A percentile compares a stretch with the other conserved stretches of the same genome.
Evolutionary conservation across 2,329 filamentous ascomycete species (phyloP).

Genomic region (Aspergillus chevalieri): DNA sequence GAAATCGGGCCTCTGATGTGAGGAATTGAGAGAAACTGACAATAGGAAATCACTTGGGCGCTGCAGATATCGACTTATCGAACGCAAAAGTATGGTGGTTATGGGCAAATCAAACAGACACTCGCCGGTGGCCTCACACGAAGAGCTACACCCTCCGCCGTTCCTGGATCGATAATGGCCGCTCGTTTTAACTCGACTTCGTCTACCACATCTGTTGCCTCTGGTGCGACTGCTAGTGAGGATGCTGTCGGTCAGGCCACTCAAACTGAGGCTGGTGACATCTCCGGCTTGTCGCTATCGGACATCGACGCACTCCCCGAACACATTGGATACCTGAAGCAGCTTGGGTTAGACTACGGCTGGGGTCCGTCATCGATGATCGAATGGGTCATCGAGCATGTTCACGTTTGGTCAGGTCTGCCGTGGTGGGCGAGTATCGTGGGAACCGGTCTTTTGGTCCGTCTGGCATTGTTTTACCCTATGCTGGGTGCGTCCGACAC

Average conservation of each 20-base stretch:
- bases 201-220: constrained; percentile 14
- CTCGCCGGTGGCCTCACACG: constrained; percentile 17
- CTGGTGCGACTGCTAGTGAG: constrained; percentile 8
- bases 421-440: constrained; percentile 80
- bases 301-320: constrained; percentile 58
- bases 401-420: constrained; percentile 68
- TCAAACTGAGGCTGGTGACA: constrained; percentile 8
- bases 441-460: constrained; percentile 58
- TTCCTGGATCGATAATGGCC: constrained; percentile 17
- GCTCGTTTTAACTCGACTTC: constrained; percentile 36
- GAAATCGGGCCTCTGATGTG: constrained; percentile 1
- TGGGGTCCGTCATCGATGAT: constrained; percentile 69
- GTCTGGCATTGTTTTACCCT: constrained; percentile 60
- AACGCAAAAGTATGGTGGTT: constrained; percentile 16
- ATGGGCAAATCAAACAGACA: constrained; percentile 14
- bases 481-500: constrained; percentile 58
- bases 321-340: constrained; percentile 72
- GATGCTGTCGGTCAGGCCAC: neutral
- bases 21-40: constrained; percentile 7
- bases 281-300: constrained; percentile 20
- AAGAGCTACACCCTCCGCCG: constrained; percentile 14
- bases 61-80: constrained; percentile 32
- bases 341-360: constrained; percentile 80
- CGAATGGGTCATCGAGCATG: constrained; percentile 71
- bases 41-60: constrained; percentile 8